These are phyloP conservation scores for Kazachstania sp. DNA, from an alignment of 1,139 yeast genomes.

Conservation along the genomic window DNA sequence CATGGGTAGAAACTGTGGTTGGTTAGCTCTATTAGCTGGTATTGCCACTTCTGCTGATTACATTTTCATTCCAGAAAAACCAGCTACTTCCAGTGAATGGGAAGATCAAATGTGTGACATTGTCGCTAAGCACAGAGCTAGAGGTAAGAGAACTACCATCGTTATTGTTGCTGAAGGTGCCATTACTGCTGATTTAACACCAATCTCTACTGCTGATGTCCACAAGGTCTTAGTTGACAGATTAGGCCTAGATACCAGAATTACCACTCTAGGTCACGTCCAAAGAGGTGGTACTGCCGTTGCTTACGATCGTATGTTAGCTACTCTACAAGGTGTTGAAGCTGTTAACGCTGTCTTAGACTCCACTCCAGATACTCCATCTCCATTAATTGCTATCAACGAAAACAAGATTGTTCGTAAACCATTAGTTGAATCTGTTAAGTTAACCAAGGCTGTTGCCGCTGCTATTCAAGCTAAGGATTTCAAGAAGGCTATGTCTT, in stretches of 20 bases:
- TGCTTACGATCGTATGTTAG: constrained; percentile 81
- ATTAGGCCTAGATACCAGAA: constrained; percentile 85
- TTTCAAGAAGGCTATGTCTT: constrained; percentile 75
- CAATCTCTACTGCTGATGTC: constrained; percentile 72
- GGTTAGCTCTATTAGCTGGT: constrained; percentile 97
- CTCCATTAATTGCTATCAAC: constrained; percentile 86
- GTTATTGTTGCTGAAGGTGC: constrained; percentile 99
- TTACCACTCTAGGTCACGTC: constrained; percentile 92
- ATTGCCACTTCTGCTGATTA: constrained; percentile 93
- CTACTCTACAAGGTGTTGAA: constrained; percentile 94
- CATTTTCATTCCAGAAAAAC: constrained; percentile 75
- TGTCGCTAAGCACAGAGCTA: constrained; percentile 64
- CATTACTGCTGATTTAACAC: constrained; percentile 69
- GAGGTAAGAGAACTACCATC: constrained; percentile 88
- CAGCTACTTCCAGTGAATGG: constrained; percentile 41
- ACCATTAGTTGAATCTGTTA: constrained; percentile 83
- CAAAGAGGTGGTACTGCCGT: constrained; percentile 99
- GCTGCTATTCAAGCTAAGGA: constrained; percentile 70
- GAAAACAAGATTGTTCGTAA: constrained; percentile 81
- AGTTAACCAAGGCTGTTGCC: constrained; percentile 77
- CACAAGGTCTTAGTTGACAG: constrained; percentile 64
- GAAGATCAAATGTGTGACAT: constrained; percentile 63
- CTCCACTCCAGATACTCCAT: constrained; percentile 81
- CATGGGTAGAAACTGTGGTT: constrained; percentile 99
- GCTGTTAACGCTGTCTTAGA: constrained; percentile 91